Evolutionary conservation across 306 rosid genomes (phyloP).

Genomic region (Styphnolobium japonicum): DNA sequence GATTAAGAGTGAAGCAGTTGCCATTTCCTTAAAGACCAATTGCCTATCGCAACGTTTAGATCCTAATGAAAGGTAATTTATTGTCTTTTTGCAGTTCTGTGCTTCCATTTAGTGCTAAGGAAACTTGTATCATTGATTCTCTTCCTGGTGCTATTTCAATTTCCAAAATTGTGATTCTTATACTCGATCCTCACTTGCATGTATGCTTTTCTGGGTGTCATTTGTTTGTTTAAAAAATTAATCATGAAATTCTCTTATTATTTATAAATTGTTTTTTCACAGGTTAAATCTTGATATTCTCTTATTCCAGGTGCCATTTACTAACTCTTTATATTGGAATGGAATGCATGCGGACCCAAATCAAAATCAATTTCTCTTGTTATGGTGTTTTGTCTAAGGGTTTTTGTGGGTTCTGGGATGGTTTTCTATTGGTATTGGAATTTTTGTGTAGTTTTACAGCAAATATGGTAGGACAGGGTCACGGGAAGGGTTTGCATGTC

Average conservation of each 20-base stretch:
- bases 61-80: conserved; percentile 36
- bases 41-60: conserved; percentile 26
- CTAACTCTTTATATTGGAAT: conserved; percentile 96
- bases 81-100: background rate
- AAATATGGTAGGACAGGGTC: no score
- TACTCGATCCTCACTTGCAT: background rate
- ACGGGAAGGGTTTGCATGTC: no score
- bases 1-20: background rate
- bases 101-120: background rate
- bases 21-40: conserved; percentile 26
- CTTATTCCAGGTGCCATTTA: conserved; percentile 96
- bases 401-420: no score
- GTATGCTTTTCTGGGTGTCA: background rate
- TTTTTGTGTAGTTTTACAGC: no score
- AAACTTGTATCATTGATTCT: background rate
- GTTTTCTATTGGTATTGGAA: no score
- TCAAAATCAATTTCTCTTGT: no score
- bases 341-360: conserved; percentile 99
- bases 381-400: no score
- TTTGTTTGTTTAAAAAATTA: background rate
- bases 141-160: conserved; percentile 6
- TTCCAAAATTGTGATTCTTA: background rate
- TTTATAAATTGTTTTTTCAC: conserved; percentile 47
- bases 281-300: conserved; percentile 68
- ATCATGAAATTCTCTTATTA: conserved; percentile 43